Evolutionary conservation across 345 rosid species (phyloP).

Genomic region (Brassica cretica): DNA sequence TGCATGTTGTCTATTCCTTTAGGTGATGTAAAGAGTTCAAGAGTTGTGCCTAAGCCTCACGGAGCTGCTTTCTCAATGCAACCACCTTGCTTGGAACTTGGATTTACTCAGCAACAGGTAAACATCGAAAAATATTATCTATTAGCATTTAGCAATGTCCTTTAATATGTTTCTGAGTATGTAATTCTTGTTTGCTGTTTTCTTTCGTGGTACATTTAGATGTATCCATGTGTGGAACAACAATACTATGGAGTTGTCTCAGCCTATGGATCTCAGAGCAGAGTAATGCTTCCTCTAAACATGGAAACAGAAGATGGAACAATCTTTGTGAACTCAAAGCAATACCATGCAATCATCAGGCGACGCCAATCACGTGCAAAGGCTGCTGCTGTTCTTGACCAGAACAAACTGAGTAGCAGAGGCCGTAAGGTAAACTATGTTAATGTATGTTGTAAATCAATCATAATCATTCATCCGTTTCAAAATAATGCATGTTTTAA

Average conservation of each 20-base stretch:
- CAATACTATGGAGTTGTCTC: conserved; percentile 76
- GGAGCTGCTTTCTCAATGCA: conserved; percentile 51
- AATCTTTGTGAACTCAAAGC: conserved; percentile 90
- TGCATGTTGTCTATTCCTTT: conserved; percentile 23
- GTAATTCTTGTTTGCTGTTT: not conserved
- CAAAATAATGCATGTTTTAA: too few relatives aligned
- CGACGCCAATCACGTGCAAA: conserved; percentile 87
- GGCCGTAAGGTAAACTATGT: conserved; percentile 63
- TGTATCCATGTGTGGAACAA: conserved; percentile 63
- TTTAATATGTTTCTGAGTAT: conserved; percentile 9
- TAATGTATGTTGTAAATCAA: conserved; percentile 36
- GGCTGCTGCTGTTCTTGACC: conserved; percentile 55
- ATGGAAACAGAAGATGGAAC: conserved; percentile 75
- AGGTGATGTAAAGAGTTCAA: conserved; percentile 62
- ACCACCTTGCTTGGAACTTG: conserved; percentile 61
- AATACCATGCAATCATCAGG: conserved; percentile 91
- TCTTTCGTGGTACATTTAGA: conserved; percentile 40
- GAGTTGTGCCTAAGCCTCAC: conserved; percentile 52
- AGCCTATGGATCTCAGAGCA: conserved; percentile 67
- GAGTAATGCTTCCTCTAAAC: conserved; percentile 81
- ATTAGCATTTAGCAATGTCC: not conserved
- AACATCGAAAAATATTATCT: not conserved
- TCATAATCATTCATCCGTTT: too few relatives aligned
- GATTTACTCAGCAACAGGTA: conserved; percentile 75
- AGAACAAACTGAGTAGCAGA: conserved; percentile 50